Base-by-base conservation (phyloP, 2,329 filamentous ascomycete species). In the Pseudocercospora eumusae region DNA sequence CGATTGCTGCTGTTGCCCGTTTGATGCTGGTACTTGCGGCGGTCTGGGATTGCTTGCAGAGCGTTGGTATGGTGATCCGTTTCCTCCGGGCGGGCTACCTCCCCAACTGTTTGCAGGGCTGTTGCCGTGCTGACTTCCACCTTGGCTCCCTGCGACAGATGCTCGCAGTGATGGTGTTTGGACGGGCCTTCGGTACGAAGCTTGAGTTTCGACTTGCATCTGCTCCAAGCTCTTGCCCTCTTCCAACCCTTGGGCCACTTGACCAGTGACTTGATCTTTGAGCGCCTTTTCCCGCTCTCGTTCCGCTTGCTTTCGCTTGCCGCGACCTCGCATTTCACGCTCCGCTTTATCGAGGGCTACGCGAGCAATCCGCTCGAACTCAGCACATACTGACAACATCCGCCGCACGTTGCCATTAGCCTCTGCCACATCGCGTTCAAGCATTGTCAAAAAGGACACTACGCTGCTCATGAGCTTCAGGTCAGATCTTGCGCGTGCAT, bases 341-440 rank as follows among this genome's bases (percentile, higher is more conserved):
- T 98, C 93, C 0, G 91, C 86, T 75, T 93, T 96, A 63, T 98
- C 93, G 50, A 98, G 87, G 8, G 96, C 92, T 2, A 92, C 87
- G 72, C 89, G 91, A 36, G 92, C 92, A 66, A 99, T 97, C 62
- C 95, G 87, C 75, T 96, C 93, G 70, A 99, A 99, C 72, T 99
- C 95, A n/a, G 91, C 86, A 75, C 93, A 98, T 0, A 98, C 89
- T 23, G 88, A 89, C 18, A 97, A 84, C 92, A 98, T 98, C 55
- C 95, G 90, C 74, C 92, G 91, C 4, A 98, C 91, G 70, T 91
- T 93, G 45, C 92, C 91, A 61, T 93, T 95, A 1, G 70, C 66
- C 58, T 76, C 75, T 13, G 66, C 65, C 21, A 70, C 65, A 70
- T 98, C 93, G 36, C 89, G 86, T n/a, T 90, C 90, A 11, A 99